Evolutionary conservation across 1,284 basidiomycete genomes (phyloP), one percentile per base, ranked within the genome.

Genomic region (Farysia itapuensis): DNA sequence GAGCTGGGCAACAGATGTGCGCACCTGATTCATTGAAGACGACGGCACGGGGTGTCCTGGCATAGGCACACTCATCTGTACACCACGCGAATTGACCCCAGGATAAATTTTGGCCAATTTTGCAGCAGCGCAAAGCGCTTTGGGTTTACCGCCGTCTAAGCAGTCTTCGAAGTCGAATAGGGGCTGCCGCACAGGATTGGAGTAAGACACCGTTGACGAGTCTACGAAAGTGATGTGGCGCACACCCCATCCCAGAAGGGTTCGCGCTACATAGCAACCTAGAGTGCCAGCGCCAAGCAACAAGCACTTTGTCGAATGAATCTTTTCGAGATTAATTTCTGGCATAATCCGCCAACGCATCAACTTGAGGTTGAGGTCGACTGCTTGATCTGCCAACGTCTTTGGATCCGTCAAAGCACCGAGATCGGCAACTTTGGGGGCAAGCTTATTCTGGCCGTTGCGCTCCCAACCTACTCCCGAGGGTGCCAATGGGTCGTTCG

Each of bases 291-390:
- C 92, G 4, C 94, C 95, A 0, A 98, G 84, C 2, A 97, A 79
- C 1, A 98, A 80, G 75, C 90, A 95, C 38, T 81, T 84, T 0
- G 90, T 91, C 0, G 77, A 75, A 2, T 89, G 84, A 20, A 99
- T 83, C 77, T 86, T 89, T 39, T 95, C 92, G 6, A 98, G 82
- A 59, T 97, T 83, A 34, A 99, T 84, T 0, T 84, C 80, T 2
- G 95, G 94, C 34, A 98, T 81, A 59, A 98, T 92, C 8, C 94
- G 83, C 94, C 94, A 98, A 22, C 91, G 84, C 94, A 99, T 97
- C 19, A 99, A 83, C 77, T 97, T 97, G 40, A 98, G 81, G 74
- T 98, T 98, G 24, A 99, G 81, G 77, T 96, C 92, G 9, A 97
- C 90, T 0, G 95, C 95, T 77, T 97, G 94, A 63, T 91, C 86